Percentiles rank a stretch among this genome's conserved stretches.
Conservation (phyloP, 2,329 filamentous ascomycete species). For the Chaetomiaceae sp. region DNA sequence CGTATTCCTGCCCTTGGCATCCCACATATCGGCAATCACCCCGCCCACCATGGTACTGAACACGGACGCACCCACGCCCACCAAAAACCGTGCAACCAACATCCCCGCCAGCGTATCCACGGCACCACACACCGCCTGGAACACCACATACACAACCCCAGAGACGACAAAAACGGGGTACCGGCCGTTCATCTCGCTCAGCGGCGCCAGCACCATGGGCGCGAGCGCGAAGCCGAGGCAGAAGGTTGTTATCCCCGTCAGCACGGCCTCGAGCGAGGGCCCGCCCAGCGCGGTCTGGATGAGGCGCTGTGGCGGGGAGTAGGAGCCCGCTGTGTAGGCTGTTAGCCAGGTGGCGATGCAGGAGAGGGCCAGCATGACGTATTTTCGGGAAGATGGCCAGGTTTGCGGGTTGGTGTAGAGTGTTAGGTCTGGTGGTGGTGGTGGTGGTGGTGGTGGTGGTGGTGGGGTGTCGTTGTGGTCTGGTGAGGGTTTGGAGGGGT, state of each 20-base stretch:
- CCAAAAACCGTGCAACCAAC: constrained; percentile 67
- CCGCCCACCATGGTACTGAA: constrained; percentile 92
- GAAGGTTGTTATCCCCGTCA: constrained; percentile 74
- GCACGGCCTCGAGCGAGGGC: constrained; percentile 57
- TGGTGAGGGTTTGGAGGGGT: neutral
- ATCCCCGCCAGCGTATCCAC: constrained; percentile 66
- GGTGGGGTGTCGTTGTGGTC: neutral
- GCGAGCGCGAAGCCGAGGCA: constrained; percentile 74
- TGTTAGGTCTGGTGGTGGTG: constrained; percentile 46
- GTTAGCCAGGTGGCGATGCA: constrained; percentile 71
- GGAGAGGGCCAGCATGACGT: constrained; percentile 63
- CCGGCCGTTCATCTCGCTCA: constrained; percentile 82
- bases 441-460: constrained; percentile 4
- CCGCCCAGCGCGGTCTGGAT: constrained; percentile 48
- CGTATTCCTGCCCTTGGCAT: constrained; percentile 70
- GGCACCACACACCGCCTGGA: constrained; percentile 67
- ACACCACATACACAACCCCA: constrained; percentile 64
- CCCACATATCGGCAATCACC: constrained; percentile 81
- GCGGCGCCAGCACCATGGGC: constrained; percentile 82
- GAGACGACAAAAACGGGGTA: constrained; percentile 74
- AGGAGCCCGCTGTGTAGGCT: constrained; percentile 75
- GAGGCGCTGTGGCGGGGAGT: constrained; percentile 61
- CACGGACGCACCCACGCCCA: constrained; percentile 67
- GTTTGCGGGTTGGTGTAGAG: constrained; percentile 64
- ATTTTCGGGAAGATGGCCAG: constrained; percentile 67